A percentile compares a stretch with the other conserved stretches of the same genome.
Evolutionary conservation across 192 early-diverging fungal genomes (phyloP).

Genomic region (Linnemannia schmuckeri): DNA sequence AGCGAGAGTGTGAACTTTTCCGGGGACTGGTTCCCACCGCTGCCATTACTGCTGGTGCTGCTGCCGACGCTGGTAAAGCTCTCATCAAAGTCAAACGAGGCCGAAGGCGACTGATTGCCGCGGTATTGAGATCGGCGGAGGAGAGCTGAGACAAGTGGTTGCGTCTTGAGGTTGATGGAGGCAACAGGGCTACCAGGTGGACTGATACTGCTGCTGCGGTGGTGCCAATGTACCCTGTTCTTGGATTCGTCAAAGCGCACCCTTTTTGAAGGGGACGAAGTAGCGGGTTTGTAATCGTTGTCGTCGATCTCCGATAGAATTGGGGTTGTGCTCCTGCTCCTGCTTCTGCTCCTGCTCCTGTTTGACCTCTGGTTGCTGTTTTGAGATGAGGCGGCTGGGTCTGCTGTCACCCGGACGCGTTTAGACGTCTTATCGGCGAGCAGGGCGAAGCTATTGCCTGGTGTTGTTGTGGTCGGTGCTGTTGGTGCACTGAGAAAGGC

Average conservation of each 20-base stretch:
- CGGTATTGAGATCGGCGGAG: not conserved
- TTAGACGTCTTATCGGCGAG: constrained; percentile 34
- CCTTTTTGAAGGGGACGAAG: not conserved
- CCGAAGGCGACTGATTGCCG: constrained; percentile 3
- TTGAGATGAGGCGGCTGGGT: not conserved
- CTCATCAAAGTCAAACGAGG: not conserved
- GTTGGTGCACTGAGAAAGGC: not conserved
- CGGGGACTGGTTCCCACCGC: constrained; percentile 4
- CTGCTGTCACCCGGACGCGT: constrained; percentile 14
- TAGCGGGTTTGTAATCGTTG: not conserved
- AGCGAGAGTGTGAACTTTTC: constrained; percentile 23
- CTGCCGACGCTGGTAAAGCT: not conserved
- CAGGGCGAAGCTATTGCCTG: constrained; percentile 14
- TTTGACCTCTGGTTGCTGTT: not conserved
- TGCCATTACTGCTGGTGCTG: not conserved
- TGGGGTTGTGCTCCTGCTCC: not conserved
- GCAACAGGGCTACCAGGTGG: constrained; percentile 2
- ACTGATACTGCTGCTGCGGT: constrained; percentile 17
- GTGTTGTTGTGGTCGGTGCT: not conserved
- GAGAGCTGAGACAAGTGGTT: not conserved
- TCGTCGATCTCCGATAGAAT: not conserved
- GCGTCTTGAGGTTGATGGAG: not conserved
- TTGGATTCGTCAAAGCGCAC: constrained; percentile 43
- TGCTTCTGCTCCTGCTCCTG: not conserved
- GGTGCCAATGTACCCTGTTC: constrained; percentile 18